Evolutionary conservation across 768 basidiomycete genomes (phyloP), one percentile per base, ranked within the genome.

Genomic region (Lanmaoa pseudosensibilis): DNA sequence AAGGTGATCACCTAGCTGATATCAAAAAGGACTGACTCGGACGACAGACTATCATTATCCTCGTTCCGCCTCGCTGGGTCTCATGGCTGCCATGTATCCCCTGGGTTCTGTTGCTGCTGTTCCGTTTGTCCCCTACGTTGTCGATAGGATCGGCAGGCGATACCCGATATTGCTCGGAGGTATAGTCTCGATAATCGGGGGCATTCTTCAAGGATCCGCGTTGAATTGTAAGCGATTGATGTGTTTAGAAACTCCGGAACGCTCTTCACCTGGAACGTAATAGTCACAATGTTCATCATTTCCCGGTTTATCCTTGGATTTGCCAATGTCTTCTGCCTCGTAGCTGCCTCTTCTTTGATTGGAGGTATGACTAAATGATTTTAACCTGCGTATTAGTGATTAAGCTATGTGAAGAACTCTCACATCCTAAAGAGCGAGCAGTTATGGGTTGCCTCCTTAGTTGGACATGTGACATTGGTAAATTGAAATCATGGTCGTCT

Each of bases 21-120:
- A 21, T 50, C 3, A 37, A 25, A 46, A 30, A 11, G 8, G 2
- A 5, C 43, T 58, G 18, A 55, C 46, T 16, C 0, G 25, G n/a
- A 47, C 2, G 12, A 4, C 40, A 86, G 84, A 81, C 68, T 86
- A 79, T 63, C 61, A 82, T 48, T 69, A 74, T 37, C 85, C 84
- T n/a, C 76, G 77, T 9, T 83, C 81, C 4, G 73, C 78, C 2
- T 73, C 81, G 10, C 41, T 61, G 48, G 48, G 48, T 27, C 18
- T 50, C 69, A 44, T 57, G 54, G 21, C 78, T 13, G 74, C 83
- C 2, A 77, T 83, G 63, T 86, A 84, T 63, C 82, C 83, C 1
- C 76, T 86, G 18, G 85, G 85, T 8, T 79, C 80, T 4, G 77
- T 87, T 32, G 59, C 74, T 21, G 79, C 81, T 0, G 67, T 86